Percentiles rank a stretch among this genome's conserved stretches.
Conservation (phyloP, 2,329 filamentous ascomycete genomes). For the Epicoccum nigrum region DNA sequence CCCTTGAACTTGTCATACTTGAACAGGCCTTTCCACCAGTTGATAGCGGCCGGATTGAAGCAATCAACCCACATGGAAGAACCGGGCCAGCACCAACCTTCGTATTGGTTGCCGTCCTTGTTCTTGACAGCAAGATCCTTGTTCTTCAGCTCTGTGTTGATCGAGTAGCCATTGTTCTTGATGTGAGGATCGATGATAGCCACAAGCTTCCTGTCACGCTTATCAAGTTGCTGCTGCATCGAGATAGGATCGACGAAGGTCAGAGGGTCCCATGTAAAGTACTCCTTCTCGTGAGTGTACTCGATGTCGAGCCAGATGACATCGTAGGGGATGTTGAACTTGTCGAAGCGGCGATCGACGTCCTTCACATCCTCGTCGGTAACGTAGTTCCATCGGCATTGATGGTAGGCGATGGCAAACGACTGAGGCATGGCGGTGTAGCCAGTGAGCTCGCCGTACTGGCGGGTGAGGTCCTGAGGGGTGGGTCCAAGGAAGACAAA, state of each 20-base stretch:
- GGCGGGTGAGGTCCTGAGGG: slow-evolving; percentile 78
- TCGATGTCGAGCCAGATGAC: slow-evolving; percentile 99
- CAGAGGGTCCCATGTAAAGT: slow-evolving; percentile 95
- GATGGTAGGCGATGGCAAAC: slow-evolving; percentile 92
- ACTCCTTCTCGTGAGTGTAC: slow-evolving; percentile 95
- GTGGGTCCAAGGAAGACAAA: slow-evolving; percentile 94
- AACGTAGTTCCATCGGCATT: slow-evolving; percentile 99
- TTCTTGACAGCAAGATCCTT: slow-evolving; percentile 85
- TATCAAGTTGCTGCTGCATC: slow-evolving; percentile 88
- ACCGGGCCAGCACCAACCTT: slow-evolving; percentile 99
- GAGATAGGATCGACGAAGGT: slow-evolving; percentile 84
- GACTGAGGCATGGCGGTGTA: slow-evolving; percentile 90
- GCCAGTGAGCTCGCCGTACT: slow-evolving; percentile 88
- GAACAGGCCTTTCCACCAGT: slow-evolving; percentile 92
- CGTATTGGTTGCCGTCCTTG: slow-evolving; percentile 87
- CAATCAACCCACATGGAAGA: slow-evolving; percentile 95
- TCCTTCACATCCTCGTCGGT: slow-evolving; percentile 97
- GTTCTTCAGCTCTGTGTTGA: slow-evolving; percentile 81
- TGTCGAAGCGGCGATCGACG: slow-evolving; percentile 95
- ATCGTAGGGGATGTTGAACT: slow-evolving; percentile 93
- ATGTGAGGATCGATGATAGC: slow-evolving; percentile 97
- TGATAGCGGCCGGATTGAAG: slow-evolving; percentile 88
- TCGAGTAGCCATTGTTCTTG: slow-evolving; percentile 83
- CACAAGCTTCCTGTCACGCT: slow-evolving; percentile 86
- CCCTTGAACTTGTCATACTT: slow-evolving; percentile 88